These are phyloP conservation scores for Chytriomyces confervae DNA, from an alignment of 192 early-diverging fungal genomes.

Conservation along the genomic window DNA sequence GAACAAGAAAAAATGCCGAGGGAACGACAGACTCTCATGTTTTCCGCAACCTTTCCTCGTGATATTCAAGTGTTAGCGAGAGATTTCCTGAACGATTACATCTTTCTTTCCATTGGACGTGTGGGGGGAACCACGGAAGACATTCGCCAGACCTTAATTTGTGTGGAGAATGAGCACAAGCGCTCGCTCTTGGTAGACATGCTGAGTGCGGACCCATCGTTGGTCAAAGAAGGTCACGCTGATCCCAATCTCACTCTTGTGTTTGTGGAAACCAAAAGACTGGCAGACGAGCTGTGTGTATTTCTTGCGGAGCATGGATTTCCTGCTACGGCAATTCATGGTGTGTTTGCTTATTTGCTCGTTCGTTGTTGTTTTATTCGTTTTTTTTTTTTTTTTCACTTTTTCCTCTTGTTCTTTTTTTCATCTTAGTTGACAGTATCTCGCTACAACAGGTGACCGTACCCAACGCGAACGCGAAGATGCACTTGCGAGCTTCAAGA, in stretches of 20 bases:
- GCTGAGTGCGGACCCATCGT: conserved; percentile 47
- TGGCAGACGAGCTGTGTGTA: conserved; percentile 86
- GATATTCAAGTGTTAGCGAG: conserved; percentile 88
- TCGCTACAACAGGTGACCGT: conserved; percentile 71
- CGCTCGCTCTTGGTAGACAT: conserved; percentile 87
- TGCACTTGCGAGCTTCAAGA: conserved; percentile 86
- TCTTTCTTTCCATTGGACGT: conserved; percentile 87
- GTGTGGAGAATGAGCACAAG: conserved; percentile 94
- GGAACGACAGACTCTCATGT: conserved; percentile 91
- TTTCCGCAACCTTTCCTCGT: conserved; percentile 94
- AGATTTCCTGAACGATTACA: conserved; percentile 82
- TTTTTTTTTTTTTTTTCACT: no score
- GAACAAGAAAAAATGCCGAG: conserved; percentile 71
- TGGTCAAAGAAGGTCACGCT: conserved; percentile 45
- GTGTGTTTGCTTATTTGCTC: conserved; percentile 33
- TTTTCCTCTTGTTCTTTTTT: no score
- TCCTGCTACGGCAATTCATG: conserved; percentile 95
- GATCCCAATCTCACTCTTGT: conserved; percentile 80
- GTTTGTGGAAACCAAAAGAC: conserved; percentile 96
- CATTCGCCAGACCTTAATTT: conserved; percentile 91
- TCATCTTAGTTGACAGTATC: background rate
- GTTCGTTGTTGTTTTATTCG: background rate
- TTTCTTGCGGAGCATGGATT: conserved; percentile 76
- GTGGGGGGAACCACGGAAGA: conserved; percentile 94
- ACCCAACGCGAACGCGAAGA: conserved; percentile 94